Evolutionary conservation across 2,329 filamentous ascomycete species (phyloP).

Genomic region (Penicillium sp.): DNA sequence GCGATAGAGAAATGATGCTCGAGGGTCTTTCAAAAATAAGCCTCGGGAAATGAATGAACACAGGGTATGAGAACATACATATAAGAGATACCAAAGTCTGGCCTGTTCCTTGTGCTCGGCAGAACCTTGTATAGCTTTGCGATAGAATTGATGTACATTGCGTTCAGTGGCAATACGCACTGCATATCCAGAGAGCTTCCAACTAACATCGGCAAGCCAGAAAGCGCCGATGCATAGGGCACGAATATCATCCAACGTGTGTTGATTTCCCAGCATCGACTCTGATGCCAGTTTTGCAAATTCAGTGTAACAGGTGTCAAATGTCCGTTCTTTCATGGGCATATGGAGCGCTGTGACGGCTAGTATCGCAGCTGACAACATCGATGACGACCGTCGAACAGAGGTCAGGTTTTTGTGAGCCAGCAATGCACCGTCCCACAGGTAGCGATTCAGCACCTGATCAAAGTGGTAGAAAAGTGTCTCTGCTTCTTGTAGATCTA

Average conservation of each 20-base stretch:
- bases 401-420: constrained; percentile 44
- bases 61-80: constrained; percentile 27
- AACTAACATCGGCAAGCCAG: constrained; percentile 52
- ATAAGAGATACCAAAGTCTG: constrained; percentile 40
- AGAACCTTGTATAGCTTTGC: constrained; percentile 36
- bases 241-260: constrained; percentile 48
- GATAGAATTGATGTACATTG: constrained; percentile 41
- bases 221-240: constrained; percentile 52
- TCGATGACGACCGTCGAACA: constrained; percentile 45
- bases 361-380: constrained; percentile 41
- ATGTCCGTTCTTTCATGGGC: constrained; percentile 42
- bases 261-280: constrained; percentile 49
- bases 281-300: constrained; percentile 49
- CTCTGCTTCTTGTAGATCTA: constrained; percentile 42
- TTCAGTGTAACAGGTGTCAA: constrained; percentile 48
- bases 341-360: constrained; percentile 49
- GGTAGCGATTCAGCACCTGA: constrained; percentile 38
- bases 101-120: constrained; percentile 36
- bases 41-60: not conserved
- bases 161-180: constrained; percentile 42
- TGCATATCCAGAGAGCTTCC: constrained; percentile 43
- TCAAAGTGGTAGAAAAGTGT: constrained; percentile 40
- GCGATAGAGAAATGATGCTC: constrained; percentile 44
- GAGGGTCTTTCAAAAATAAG: constrained; percentile 28
- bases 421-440: constrained; percentile 43